Evolutionary conservation across 2,329 filamentous ascomycete species (phyloP), one percentile per base, ranked within the genome.

Genomic region (Xylariaceae sp.): DNA sequence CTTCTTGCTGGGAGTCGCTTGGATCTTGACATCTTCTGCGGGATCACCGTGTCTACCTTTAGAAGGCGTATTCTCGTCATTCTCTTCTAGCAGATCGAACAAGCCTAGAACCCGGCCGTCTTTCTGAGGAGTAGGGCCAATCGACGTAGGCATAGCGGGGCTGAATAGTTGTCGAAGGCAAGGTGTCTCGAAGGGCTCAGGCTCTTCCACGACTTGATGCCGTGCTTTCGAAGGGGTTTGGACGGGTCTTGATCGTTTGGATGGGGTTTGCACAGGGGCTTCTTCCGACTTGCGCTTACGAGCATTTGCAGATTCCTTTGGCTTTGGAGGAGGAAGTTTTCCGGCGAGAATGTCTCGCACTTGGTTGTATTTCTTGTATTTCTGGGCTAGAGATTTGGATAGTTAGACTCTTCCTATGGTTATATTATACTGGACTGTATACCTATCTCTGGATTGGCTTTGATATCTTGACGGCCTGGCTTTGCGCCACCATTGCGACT

Each of bases 61-160:
- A 4, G 81, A 80, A 1, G 83, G 81, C 4, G 80, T 81, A 29
- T 75, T 75, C 20, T 78, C 71, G 20, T 78, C 77, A 42, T 77
- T 76, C 54, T 82, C 79, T 21, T 78, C 75, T 7, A 91, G 75
- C 10, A 89, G 74, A 67, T 93, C 90, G 69, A 95, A 95, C 18
- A 95, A 75, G 3, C 90, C 89, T 2, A 95, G 78, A 1, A 92
- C 87, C 19, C 84, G 84, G 23, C 90, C 90, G 70, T 93, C 89
- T 59, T 86, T 85, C 67, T 93, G 90, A 2, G 90, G 90, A 12
- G 90, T 95, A 1, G 90, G 90, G 2, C 89, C 89, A 58, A 95
- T 82, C 0, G 80, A 82, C 4, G 83, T 85, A 2, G 84, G 83
- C 10, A 80, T 77, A 0, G 74, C 74, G 1, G 85, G 83, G 54